Evolutionary conservation across 2,329 filamentous ascomycete species (phyloP), one percentile per base, ranked within the genome.

Genomic region (Penicillium occitanis): DNA sequence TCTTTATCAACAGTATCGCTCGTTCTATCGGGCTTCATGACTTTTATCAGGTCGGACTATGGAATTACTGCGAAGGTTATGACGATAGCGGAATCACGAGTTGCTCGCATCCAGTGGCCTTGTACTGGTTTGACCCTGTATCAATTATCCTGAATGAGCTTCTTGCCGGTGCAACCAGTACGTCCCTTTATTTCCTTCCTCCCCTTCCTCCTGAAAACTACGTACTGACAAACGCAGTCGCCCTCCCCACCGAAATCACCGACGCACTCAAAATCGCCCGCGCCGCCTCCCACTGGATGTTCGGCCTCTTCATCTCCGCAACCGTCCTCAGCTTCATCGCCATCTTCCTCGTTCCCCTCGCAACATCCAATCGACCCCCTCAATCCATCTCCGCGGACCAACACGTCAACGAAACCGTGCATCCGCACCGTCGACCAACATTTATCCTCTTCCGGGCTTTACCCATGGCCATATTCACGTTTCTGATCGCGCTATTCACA

Each of bases 81-180:
- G 82, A 87, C 65, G 84, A 86, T 71, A 83, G 89, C 78, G 78
- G 78, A 10, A 88, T 95, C 68, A 94, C 91, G 0, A 80, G 81
- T 69, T 98, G 94, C 79, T 93, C 90, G 7, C 79, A 80, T 5
- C 90, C 92, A 0, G 73, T 87, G 72, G 82, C 83, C 7, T 82
- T 93, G 65, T 98, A 91, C 80, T 96, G 91, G 90, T 97, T 97
- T 81, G 92, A 97, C 76, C 93, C 93, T 0, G 90, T 97, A 50
- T 82, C 90, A 66, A 92, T 97, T 70, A 81, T 98, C 58, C 82
- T 92, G 69, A 87, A 86, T 71, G 90, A 97, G 79, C 84, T 98
- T 33, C 85, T 98, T 10, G 80, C 91, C 11, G 92, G 93, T 51
- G 92, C 93, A 25, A 91, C 88, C 42, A 93, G 86, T 88, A 81